phyloP scores from a whole-genome alignment of 2,329 filamentous ascomycete species.

The Colletotrichum chlorophyti region DNA sequence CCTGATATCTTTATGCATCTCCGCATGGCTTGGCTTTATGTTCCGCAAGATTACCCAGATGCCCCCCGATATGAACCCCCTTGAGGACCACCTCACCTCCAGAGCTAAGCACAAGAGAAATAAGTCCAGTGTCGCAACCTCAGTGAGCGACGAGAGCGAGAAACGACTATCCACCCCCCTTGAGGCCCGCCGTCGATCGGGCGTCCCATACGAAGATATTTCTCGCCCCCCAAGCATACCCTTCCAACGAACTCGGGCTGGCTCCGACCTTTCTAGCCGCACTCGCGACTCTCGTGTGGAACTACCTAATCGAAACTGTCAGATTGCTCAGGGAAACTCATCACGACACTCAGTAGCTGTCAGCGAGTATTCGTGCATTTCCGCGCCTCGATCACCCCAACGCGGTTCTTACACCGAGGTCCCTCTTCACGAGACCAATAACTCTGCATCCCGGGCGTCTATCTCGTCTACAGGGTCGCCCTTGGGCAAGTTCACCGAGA shows the following conservation, averaged over 20 bases:
- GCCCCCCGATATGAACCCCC: conserved; percentile 93
- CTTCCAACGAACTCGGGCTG: conserved; percentile 79
- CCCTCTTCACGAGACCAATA: conserved; percentile 47
- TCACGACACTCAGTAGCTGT: conserved; percentile 52
- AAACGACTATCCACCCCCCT: conserved; percentile 63
- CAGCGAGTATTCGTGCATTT: conserved; percentile 54
- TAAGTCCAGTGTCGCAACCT: conserved; percentile 61
- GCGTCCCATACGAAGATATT: conserved; percentile 50
- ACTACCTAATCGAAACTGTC: conserved; percentile 63
- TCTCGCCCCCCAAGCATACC: conserved; percentile 66
- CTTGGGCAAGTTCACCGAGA: conserved; percentile 56
- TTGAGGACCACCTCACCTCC: conserved; percentile 85
- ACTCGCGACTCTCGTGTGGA: conserved; percentile 62
- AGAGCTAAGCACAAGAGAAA: conserved; percentile 78
- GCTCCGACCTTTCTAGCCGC: conserved; percentile 63
- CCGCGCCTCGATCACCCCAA: conserved; percentile 43
- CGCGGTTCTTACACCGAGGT: conserved; percentile 59
- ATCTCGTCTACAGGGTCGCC: conserved; percentile 23
- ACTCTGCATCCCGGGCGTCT: conserved; percentile 5
- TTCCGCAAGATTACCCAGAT: conserved; percentile 84
- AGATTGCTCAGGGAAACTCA: conserved; percentile 51
- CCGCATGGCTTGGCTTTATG: conserved; percentile 76
- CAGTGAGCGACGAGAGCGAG: conserved; percentile 53
- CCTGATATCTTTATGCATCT: conserved; percentile 71
- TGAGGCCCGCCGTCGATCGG: conserved; percentile 50